Evolutionary conservation across 805 yeast species (phyloP), one percentile per base, ranked within the genome.

Genomic region (Suhomyces prunicola): DNA sequence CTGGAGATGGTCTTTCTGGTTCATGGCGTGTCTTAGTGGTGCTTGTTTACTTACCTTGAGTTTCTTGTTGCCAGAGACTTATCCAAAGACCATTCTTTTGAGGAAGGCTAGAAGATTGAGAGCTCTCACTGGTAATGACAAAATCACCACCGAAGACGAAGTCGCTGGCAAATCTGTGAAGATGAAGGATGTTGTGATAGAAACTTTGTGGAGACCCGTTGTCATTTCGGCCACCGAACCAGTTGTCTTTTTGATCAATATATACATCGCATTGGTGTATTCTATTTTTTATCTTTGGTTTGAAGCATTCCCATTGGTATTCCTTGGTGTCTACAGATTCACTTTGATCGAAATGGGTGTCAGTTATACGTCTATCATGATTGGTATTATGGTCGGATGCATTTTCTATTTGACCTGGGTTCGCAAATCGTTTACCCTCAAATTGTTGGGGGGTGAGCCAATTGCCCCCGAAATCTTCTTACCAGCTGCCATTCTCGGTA

Each of bases 291-390:
- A 82, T 63, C 63, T 82, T 22, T 84, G 81, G 72, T 81, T 84
- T 59, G 88, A 85, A 65, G 83, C 82, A 5, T 82, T 81, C 67
- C 88, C 89, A 8, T 70, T 83, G 36, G 83, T 81, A 2, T 85
- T 78, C 41, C 13, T 46, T 22, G 79, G 73, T 2, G 60, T 72
- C 22, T 72, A 81, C 57, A 61, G 71, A 31, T 84, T 84, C 65
- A 74, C 80, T 4, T 59, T 73, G 23, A 72, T 82, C 31, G 81
- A 78, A 50, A 51, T 65, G 57, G 84, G 86, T 17, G 65, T 73
- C 2, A 66, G 85, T 0, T 85, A 73, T 64, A 46, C 80, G 41
- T 72, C 81, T 13, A 65, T 79, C 39, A 60, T 74, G 48, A 70
- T 80, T 35, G 88, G 88, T 35, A 69, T 74, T 35, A 19, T 64